A percentile compares a stretch with the other conserved stretches of the same genome.
Evolutionary conservation across 345 rosid species (phyloP).

Genomic region (Linum usitatissimum): DNA sequence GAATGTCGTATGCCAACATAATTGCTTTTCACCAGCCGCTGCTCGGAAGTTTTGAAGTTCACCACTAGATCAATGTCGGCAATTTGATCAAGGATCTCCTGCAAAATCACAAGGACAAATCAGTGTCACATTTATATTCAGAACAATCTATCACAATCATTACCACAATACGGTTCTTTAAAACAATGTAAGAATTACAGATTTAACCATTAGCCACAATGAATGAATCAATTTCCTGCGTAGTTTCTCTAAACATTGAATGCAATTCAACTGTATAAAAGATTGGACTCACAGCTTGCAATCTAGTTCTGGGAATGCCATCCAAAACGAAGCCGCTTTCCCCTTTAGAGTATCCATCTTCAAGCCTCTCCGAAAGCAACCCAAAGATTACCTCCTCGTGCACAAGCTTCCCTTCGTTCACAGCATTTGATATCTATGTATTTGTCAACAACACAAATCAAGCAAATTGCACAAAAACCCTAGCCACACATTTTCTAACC

Average conservation of each 20-base stretch:
- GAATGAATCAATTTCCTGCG: too few species aligned
- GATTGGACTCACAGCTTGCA: constrained; percentile 43
- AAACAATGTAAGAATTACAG: too few species aligned
- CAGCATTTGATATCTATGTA: constrained; percentile 40
- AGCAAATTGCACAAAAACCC: neutral
- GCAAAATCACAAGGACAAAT: constrained; percentile 18
- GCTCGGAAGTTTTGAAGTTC: constrained; percentile 54
- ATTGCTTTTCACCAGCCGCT: constrained; percentile 26
- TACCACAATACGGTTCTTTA: too few species aligned
- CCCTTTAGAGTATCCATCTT: constrained; percentile 66
- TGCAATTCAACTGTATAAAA: constrained; percentile 10
- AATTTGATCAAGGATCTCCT: constrained; percentile 83
- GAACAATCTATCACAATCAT: too few species aligned
- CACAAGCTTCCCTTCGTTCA: constrained; percentile 63
- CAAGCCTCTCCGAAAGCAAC: constrained; percentile 70
- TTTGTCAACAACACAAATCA: neutral
- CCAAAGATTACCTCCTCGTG: constrained; percentile 67
- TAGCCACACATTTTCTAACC: neutral
- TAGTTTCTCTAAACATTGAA: too few species aligned
- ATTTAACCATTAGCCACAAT: too few species aligned
- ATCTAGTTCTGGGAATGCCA: constrained; percentile 76
- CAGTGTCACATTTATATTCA: neutral
- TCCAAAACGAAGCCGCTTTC: constrained; percentile 92
- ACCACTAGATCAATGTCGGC: constrained; percentile 78
- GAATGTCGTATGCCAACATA: constrained; percentile 19